Evolutionary conservation across 768 basidiomycete species (phyloP), one percentile per base, ranked within the genome.

Genomic region (Agrocybe pediades): DNA sequence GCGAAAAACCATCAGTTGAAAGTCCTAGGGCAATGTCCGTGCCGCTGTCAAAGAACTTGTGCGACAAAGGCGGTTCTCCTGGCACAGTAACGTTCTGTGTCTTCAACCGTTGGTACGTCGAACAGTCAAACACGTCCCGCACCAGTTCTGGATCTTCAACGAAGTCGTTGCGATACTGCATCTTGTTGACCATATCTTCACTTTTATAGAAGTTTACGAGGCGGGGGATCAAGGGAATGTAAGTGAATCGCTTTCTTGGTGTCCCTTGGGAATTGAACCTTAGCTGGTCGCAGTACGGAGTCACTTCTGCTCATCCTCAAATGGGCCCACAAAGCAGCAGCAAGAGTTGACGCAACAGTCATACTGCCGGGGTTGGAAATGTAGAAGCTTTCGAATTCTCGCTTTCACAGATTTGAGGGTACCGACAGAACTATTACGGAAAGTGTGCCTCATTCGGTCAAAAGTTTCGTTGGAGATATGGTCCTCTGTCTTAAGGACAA

Each of bases 261-360:
- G 62, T 59, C 0, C 67, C 65, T 20, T 30, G 6, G 7, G 54
- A 20, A 1, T 54, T 39, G n/a, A 33, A 48, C 3, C 54, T 43
- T 2, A 41, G 49, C 27, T 63, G 58, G 0, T 63, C 26, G 56
- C 75, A 78, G 51, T 62, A 55, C n/a, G 29, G 0, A 63, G 67
- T 44, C 79, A 81, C 8, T 29, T 66, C 57, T 7, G 51, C 26
- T 45, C 43, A 6, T 45, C 43, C 23, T 2, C 60, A 30, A 71
- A 62, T 0, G 64, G 57, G 2, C 75, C 75, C 8, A 66, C 60
- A 54, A 64, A 81, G 46, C 68, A 71, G 48, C 58, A 59, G 56
- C 80, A 81, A 0, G 72, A 75, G 44, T 74, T 72, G 20, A 61
- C 42, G 59, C 80, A 82, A 55, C 77, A 79, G 58, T 79, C 60